Base-by-base conservation (phyloP, 306 rosid species). In the Alnus rubra region DNA sequence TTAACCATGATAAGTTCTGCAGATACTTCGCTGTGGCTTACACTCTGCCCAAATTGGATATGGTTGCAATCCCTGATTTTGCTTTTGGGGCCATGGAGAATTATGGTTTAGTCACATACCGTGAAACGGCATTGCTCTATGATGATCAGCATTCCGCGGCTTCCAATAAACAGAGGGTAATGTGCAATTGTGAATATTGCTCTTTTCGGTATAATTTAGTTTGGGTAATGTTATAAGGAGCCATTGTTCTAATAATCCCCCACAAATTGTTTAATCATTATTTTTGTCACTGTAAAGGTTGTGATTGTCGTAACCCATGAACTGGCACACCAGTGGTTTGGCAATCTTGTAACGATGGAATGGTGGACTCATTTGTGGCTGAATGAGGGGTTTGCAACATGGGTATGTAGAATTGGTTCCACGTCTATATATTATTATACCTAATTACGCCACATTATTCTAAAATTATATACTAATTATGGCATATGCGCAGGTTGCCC, bases 361-460 rank as follows among this genome's bases (percentile, higher is more conserved):
- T 94, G 98, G 98, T 94, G 98, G 98, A 92, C 97, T 13, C 92
- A 94, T 88, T 85, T 94, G 72, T 94, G 97, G 98, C 82, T 94
- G 83, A 94, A 94, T 81, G 98, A 94, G 84, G 98, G 98, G 35
- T 94, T 94, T 79, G 98, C 98, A 48, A 94, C 98, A 79, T 94
- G 98, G 97, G 97, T 94, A 86, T 64, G 80, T 77, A 79, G 59
- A 83, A 77, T 72, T 37, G 54, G 33, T 84, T 73, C 63, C 54
- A 72, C 51, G 74, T 59, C 74, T 59, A 28, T n/a, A 13, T 42
- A 64, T 60, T 52, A 9, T 10, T 73, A 42, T 67, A 39, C 31
- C 13, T 78, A 55, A 37, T 59, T 49, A 1, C 8, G 37, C 67
- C 30, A 65, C 58, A n/a, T 77, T 73, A 56, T 64, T 70, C 13